Base-by-base conservation (phyloP, 208 protist species). In the Trypanosomatidae sp. region DNA sequence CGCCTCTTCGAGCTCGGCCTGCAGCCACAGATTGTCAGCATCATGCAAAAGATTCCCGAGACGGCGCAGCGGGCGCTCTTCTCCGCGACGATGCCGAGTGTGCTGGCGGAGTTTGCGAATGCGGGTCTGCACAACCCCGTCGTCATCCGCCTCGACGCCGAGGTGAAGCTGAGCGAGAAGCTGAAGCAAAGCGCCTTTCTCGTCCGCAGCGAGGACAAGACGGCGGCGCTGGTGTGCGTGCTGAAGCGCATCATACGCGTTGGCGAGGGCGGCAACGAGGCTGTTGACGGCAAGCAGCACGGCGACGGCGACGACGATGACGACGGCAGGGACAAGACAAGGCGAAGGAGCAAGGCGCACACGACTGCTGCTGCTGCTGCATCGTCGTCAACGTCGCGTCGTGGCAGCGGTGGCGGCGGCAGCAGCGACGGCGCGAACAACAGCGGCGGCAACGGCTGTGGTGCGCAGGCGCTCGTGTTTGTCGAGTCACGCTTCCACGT, bases 1-100 rank as follows among this genome's bases (percentile, higher is more conserved):
- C 82, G 92, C 13, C 72, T 99, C 5, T 99, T 99, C 73, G 98
- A 99, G 63, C 76, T 98, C 52, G 97, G 97, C 23, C 72, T 87
- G 11, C 78, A 96, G 66, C 73, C 85, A 25, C 97, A 99, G 77
- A 63, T 99, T 23, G 61, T 66, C 2, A 90, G 92, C 37, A 99
- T 99, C 44, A 66, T 99, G 48, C 61, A 85, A 18, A 83, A 88
- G n/a, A 53, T 99, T 7, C 76, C 93, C 1, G 83, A 95, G 11
- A 69, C 74, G 2, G 65, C 95, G 15, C 97, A 99, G 61, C 95
- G 95, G 3, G 42, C 95, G 4, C 86, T 99, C 43, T 99, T 99
- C 61, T 98, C 92, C 6, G 98, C 98, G 13, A 99, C 98, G 10
- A 89, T 99, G 75, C 98, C 98, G 25, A 81, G 70, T 18, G 66